Percentiles rank a stretch among this genome's conserved stretches.
These are phyloP conservation scores for Hypoxylon subgilvum DNA, from an alignment of 495 filamentous ascomycete species.

Conservation along the genomic window DNA sequence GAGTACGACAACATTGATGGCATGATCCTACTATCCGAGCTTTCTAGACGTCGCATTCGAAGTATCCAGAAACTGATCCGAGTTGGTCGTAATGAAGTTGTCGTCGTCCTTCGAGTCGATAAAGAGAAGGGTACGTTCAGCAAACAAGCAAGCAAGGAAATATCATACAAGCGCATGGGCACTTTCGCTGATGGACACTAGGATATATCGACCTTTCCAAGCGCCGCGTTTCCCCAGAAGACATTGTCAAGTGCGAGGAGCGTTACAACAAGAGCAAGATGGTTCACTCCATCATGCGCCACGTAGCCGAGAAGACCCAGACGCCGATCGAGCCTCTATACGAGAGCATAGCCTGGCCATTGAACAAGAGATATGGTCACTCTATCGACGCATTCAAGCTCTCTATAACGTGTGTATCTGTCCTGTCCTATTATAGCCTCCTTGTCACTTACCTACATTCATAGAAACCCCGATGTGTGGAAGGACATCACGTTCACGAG, in stretches of 20 bases:
- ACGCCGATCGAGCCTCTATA: constrained; percentile 93
- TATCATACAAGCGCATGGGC: constrained; percentile 5
- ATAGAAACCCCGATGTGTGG: constrained; percentile 94
- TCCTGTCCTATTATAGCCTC: neutral
- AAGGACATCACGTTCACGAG: constrained; percentile 86
- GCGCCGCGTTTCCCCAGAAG: constrained; percentile 90
- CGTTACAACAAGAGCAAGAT: constrained; percentile 99
- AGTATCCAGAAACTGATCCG: constrained; percentile 99
- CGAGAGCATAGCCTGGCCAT: constrained; percentile 91
- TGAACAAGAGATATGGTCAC: constrained; percentile 97
- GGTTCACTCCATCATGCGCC: constrained; percentile 96
- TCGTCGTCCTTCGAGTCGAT: constrained; percentile 96
- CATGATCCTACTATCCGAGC: constrained; percentile 97
- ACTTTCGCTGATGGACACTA: constrained; percentile 23
- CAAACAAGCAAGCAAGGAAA: constrained; percentile 1
- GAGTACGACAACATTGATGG: constrained; percentile 99
- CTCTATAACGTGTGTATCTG: constrained; percentile 81
- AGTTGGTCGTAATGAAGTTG: constrained; percentile 96
- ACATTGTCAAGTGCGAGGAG: constrained; percentile 97
- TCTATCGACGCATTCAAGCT: constrained; percentile 98
- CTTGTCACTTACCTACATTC: neutral
- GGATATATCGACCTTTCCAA: constrained; percentile 99
- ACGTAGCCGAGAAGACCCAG: constrained; percentile 95
- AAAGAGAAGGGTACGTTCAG: constrained; percentile 95
- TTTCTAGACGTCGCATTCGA: constrained; percentile 94